Base-by-base conservation (phyloP, 2,329 filamentous ascomycete species). In the Fusarium albidum region DNA sequence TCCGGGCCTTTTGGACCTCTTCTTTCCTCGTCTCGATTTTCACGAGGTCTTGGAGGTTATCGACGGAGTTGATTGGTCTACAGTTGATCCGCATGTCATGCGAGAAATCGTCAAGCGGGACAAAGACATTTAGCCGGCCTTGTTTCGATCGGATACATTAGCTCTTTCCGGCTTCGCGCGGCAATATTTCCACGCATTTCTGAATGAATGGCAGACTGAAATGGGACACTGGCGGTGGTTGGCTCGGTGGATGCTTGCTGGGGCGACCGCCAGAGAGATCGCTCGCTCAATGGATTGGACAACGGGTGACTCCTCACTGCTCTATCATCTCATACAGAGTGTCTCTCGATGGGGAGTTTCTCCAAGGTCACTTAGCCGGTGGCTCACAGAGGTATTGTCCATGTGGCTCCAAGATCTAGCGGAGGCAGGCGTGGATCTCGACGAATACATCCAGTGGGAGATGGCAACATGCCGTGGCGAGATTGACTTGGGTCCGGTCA, bases 301-400 rank as follows among this genome's bases (percentile, higher is more conserved):
- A 2, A 3, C 4, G 2, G 21, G 7, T 8, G 3, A 5, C 8
- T 39, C 1, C 2, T 1, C 3, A 1, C 2, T 1, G 11, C 15
- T 4, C 7, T 15, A 12, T n/a, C n/a, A n/a, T n/a, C 31, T 33
- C 13, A 0, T 47, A 1, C 5, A 6, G 9, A 1, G 0, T 1
- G 3, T 32, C 1, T 13, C 25, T n/a, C 3, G 5, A 0, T 14
- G 17, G 8, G 15, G 28, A 0, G 28, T 43, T 2, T 1, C 3
- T 1, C 1, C 25, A 0, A 0, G 14, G 0, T 7, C 52, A 0
- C 43, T 57, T 1, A 5, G 2, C 1, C 10, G 3, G 5, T 57
- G 42, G 48, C 0, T 47, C 0, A 3, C 28, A 1, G 29, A 1
- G 0, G 33, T n/a, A 1, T 9, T 52, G 3, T 2, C 0, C 3